Base-by-base conservation (phyloP, 805 yeast genomes). In the Lipomyces mesembrius region DNA sequence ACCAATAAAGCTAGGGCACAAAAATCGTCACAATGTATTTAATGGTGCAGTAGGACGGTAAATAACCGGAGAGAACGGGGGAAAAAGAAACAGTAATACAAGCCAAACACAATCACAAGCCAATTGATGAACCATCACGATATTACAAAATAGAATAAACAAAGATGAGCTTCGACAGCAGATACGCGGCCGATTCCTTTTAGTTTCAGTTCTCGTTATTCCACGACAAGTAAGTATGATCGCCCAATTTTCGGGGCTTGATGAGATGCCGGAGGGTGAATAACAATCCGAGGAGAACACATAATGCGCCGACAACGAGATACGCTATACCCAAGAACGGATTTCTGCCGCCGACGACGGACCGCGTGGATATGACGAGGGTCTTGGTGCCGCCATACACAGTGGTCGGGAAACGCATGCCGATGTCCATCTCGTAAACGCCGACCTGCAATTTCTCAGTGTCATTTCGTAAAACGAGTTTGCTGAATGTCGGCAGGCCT, bases 321-420 rank as follows among this genome's bases (percentile, higher is more conserved):
- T 90, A 95, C 20, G 96, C 88, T 22, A 95, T 84, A 2, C 98
- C 97, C 67, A 95, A 78, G 70, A 91, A 87, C 78, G 89, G 77
- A 77, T 94, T 92, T 60, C 97, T 82, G 14, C 97, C 98, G 11
- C 99, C 99, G 71, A 92, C 84, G 1, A 88, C 87, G 52, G 91
- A 84, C 67, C 89, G 88, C 3, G 97, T 92, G 9, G 97, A 88
- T 25, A 95, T 78, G 0, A 94, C 88, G 54, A 94, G 70, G 2
- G 91, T 84, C 78, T 95, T 95, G 25, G 91, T 86, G n/a, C 99
- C 99, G 2, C 97, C 96, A 79, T 87, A 95, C 3, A 85, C 78
- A 0, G 87, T 77, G 14, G 91, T 94, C 0, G 97, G 96, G 79
- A 90, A 95, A 78, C 92, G 89, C 64, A 66, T 78, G 9, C 82